A percentile compares a stretch with the other conserved stretches of the same genome.
These are phyloP conservation scores for Myxozyma nipponensis DNA, from an alignment of 805 yeast species.

Conservation along the genomic window DNA sequence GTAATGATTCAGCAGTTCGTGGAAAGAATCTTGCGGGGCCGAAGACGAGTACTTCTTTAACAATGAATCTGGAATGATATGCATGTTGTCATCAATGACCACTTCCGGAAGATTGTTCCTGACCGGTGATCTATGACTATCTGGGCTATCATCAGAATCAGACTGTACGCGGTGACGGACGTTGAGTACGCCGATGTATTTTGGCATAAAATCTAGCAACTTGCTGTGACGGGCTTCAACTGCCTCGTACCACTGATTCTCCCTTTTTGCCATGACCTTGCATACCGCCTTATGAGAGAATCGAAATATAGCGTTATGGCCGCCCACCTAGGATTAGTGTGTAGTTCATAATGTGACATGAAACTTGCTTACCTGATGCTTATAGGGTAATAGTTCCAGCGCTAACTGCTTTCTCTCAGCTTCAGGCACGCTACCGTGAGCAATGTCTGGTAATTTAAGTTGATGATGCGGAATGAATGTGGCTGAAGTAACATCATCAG, in stretches of 20 bases:
- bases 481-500: constrained; percentile 33
- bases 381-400: constrained; percentile 86
- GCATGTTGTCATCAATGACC: constrained; percentile 85
- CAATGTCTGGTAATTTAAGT: constrained; percentile 19
- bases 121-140: neutral
- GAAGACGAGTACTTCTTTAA: constrained; percentile 58
- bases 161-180: constrained; percentile 65
- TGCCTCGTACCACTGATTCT: constrained; percentile 86
- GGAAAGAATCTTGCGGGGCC: constrained; percentile 36
- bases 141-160: constrained; percentile 20
- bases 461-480: constrained; percentile 35
- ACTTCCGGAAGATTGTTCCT: constrained; percentile 60
- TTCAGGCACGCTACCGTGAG: constrained; percentile 25
- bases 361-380: constrained; percentile 57
- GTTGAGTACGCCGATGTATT: constrained; percentile 88
- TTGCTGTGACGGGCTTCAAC: constrained; percentile 76
- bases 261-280: constrained; percentile 85
- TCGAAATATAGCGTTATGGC: constrained; percentile 94
- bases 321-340: constrained; percentile 55
- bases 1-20: constrained; percentile 19
- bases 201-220: constrained; percentile 81
- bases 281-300: constrained; percentile 91
- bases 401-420: constrained; percentile 46
- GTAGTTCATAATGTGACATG: neutral
- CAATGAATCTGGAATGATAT: constrained; percentile 80